Evolutionary conservation across 768 basidiomycete species (phyloP), one percentile per base, ranked within the genome.

Genomic region (Boletus pseudopeckii): DNA sequence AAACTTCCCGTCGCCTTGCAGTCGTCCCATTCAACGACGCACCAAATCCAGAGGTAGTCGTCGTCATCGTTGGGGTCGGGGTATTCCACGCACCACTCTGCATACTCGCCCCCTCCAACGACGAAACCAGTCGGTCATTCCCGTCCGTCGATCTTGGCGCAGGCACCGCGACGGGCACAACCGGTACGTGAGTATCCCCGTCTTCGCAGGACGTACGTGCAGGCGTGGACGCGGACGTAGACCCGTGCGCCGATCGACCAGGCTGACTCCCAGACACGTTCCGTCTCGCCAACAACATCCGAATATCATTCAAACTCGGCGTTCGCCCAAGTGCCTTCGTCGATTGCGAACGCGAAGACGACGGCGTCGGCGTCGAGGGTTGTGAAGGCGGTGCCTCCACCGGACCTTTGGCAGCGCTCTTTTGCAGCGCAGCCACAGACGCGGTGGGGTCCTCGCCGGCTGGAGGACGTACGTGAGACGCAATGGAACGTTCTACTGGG

Each of bases 241-340:
- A 8, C 13, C 11, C 17, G 2, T 22, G 13, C 15, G 32, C 37
- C 5, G 33, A 4, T 11, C 26, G 50, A 32, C 24, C 5, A 44
- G 50, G 18, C n/a, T 46, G 53, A 32, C 51, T n/a, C 44, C 14
- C 4, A 33, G 42, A 5, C 20, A 22, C 7, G 28, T 42, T 45
- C 15, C 59, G 60, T 28, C 3, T 67, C 33, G 53, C 50, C 24
- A 55, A 17, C 55, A 67, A 43, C 15, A 48, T 15, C 33, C 65
- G 55, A 18, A 67, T 7, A 2, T 47, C 52, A 5, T 58, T 47
- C 47, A 66, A 45, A 38, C 65, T 67, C 30, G 59, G 53, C 11
- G 49, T 47, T n/a, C 18, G 52, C 10, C 36, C 54, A 13, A 56
- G 2, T 36, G 7, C 3, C 18, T 30, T 30, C 15, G 44, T 37